Base-by-base conservation (phyloP, 345 rosid species). In the Microthlaspi erraticum region DNA sequence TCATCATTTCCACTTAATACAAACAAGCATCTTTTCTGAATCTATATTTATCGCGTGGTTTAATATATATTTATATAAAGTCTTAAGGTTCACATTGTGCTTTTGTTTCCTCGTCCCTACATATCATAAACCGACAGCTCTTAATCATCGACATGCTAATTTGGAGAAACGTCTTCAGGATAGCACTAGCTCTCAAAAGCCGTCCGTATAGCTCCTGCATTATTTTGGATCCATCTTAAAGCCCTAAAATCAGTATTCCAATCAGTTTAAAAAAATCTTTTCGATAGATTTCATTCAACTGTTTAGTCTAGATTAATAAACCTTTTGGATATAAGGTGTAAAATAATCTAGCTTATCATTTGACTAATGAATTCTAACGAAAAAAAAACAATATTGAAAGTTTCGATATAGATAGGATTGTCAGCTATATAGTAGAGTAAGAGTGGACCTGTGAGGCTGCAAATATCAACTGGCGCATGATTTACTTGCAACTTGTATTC, bases 391-490 rank as follows among this genome's bases (percentile, higher is more conserved):
- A 26, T 26, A 2, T 44, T 56, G 72, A n/a, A 31, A 44, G 8
- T 45, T 34, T 20, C 48, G 57, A 45, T 58, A 38, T 48, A 12
- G 48, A 57, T 57, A 4, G 36, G 39, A 62, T 8, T 8, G 31
- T 10, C 8, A 62, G 29, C 29, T 3, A 31, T 3, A 31, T 43
- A 8, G 41, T 13, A 33, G 55, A 8, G 29, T 57, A 34, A 61
- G 57, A 72, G 33, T 63, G 70, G 76, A 72, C 64, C 76, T 23
- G 56, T 41, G 41, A 43, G 7, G 56, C 76, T 43, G 64, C 70
- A 54, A 54, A 34, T 9, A 63, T 72, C 48, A 72, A 72, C 56
- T 63, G 64, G 56, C 32, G 49, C 45, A 60, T 71, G 60, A 32
- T 51, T 50, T 52, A 18, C 13, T 19, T 61, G 68, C 60, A 70